Percentiles rank a stretch among this genome's conserved stretches.
Evolutionary conservation across 1,284 basidiomycete species (phyloP).

Genomic region (Leccinum huronense): DNA sequence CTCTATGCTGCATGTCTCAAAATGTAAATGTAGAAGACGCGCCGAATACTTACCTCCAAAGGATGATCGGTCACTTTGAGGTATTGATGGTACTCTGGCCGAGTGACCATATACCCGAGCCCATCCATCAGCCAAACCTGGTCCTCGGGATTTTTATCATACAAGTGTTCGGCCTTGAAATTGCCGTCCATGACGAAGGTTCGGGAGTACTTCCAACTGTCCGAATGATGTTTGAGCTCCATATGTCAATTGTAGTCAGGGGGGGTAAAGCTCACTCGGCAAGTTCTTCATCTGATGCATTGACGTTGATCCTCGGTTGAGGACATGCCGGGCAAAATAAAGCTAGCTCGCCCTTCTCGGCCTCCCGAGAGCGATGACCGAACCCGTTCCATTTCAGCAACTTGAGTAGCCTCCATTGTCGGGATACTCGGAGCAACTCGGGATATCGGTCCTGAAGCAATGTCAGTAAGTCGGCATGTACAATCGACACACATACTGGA

Average conservation of each 20-base stretch:
- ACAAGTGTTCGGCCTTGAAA: not conserved
- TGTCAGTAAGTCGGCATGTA: too few species aligned
- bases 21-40: too few species aligned
- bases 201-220: too few species aligned
- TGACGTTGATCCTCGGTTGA: not conserved
- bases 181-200: not conserved
- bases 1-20: too few species aligned
- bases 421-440: not conserved
- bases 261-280: not conserved
- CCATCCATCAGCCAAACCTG: not conserved
- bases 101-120: not conserved
- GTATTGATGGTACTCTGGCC: too few species aligned
- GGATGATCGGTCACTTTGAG: not conserved
- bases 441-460: not conserved
- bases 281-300: not conserved
- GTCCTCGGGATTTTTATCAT: not conserved
- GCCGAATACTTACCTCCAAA: not conserved
- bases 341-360: not conserved
- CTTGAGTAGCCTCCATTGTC: not conserved
- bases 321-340: not conserved
- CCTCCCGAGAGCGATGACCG: not conserved
- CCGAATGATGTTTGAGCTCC: not conserved
- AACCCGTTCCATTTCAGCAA: not conserved
- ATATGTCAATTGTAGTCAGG: not conserved
- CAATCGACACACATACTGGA: slow-evolving; percentile 2